These are phyloP conservation scores for Serendipita sp. DNA, from an alignment of 768 basidiomycete species.

Conservation along the genomic window DNA sequence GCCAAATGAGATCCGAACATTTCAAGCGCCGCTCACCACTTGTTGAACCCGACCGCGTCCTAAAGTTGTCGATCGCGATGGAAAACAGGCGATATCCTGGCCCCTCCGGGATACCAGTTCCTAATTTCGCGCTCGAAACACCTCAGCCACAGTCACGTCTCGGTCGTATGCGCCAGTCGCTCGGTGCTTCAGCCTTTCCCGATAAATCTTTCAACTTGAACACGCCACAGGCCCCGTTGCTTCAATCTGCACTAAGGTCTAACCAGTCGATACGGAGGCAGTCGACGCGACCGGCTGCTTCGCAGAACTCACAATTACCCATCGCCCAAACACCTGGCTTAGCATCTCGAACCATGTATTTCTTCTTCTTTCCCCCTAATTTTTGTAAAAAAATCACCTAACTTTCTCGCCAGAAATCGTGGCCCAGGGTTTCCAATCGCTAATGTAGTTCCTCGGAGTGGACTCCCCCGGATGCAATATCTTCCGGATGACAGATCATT, in stretches of 20 bases:
- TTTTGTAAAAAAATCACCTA: neutral
- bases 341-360: neutral
- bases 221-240: neutral
- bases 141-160: neutral
- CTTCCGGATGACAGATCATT: slow-evolving; percentile 27
- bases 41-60: neutral
- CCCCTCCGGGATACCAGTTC: slow-evolving; percentile 1
- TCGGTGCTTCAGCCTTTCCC: neutral
- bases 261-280: neutral
- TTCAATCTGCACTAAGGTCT: neutral
- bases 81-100: neutral
- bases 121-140: slow-evolving; percentile 1
- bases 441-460: slow-evolving; percentile 4
- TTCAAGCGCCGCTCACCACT: neutral
- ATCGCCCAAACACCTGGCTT: neutral
- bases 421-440: slow-evolving; percentile 5
- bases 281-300: neutral
- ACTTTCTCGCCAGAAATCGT: neutral
- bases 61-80: neutral
- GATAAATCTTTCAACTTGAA: neutral
- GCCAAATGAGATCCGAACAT: neutral
- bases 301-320: neutral
- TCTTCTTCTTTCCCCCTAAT: neutral
- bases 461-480: slow-evolving; percentile 7
- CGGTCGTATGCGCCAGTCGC: neutral